Conservation (phyloP, 768 basidiomycete species). For the Phlebiopsis flavidoalba region DNA sequence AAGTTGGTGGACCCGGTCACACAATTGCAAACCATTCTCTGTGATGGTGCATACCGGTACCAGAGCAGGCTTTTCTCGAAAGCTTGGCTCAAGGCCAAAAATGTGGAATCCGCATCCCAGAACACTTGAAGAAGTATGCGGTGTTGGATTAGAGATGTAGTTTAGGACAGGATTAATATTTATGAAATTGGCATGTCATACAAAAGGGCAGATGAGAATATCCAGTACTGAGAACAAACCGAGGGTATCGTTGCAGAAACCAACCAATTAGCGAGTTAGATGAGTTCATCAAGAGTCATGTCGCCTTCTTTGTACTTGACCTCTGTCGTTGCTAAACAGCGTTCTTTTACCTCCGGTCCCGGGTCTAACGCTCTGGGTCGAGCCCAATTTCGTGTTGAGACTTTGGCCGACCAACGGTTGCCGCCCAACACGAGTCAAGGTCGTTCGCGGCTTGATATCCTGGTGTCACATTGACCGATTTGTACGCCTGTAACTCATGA, state of each 20-base stretch:
- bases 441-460: slow-evolving; percentile 27
- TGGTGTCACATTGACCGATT: slow-evolving; percentile 26
- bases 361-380: background rate
- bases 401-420: slow-evolving; percentile 21
- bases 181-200: no score
- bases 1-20: slow-evolving; percentile 81
- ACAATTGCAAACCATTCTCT: slow-evolving; percentile 76
- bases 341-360: background rate
- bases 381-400: slow-evolving; percentile 8
- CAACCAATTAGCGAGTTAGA: slow-evolving; percentile 4
- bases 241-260: background rate
- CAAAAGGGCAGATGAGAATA: no score
- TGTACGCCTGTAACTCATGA: slow-evolving; percentile 30
- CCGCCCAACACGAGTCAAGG: slow-evolving; percentile 28
- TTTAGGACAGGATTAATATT: background rate
- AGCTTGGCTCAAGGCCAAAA: slow-evolving; percentile 84
- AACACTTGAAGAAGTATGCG: slow-evolving; percentile 81
- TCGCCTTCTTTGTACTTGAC: slow-evolving; percentile 14
- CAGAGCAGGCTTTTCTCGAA: slow-evolving; percentile 95
- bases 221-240: no score
- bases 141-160: slow-evolving; percentile 56
- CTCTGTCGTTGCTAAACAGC: slow-evolving; percentile 11
- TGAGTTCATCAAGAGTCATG: slow-evolving; percentile 29
- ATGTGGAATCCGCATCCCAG: slow-evolving; percentile 75
- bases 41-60: slow-evolving; percentile 96